These are phyloP conservation scores for Pseudogymnoascus sp. DNA, from an alignment of 2,329 filamentous ascomycete genomes.

Conservation along the genomic window DNA sequence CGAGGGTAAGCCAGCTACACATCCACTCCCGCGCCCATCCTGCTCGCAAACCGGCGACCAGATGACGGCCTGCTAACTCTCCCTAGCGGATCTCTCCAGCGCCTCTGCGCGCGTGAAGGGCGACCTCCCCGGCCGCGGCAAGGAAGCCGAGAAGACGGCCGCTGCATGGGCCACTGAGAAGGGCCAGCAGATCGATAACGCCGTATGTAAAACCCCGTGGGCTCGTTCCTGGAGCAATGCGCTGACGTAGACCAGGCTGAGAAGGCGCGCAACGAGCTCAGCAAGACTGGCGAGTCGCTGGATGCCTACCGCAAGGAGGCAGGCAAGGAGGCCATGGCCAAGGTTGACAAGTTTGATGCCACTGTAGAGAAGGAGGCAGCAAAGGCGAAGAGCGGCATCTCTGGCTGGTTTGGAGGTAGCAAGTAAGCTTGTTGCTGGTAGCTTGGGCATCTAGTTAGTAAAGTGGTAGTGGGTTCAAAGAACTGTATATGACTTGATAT, in stretches of 20 bases:
- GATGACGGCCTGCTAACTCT: background rate
- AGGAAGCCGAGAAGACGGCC: slow-evolving; percentile 56
- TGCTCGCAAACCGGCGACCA: background rate
- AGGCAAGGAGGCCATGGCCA: slow-evolving; percentile 57
- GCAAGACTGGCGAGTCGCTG: slow-evolving; percentile 52
- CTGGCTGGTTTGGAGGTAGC: slow-evolving; percentile 71
- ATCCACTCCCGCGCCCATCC: background rate
- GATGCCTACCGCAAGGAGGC: slow-evolving; percentile 54
- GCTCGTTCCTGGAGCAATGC: background rate
- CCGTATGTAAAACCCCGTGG: slow-evolving; percentile 44
- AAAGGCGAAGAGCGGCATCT: slow-evolving; percentile 77
- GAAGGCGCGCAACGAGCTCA: slow-evolving; percentile 55
- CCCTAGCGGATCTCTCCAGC: slow-evolving; percentile 67
- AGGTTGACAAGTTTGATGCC: slow-evolving; percentile 75
- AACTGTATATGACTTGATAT: background rate
- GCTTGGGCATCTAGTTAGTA: too few relatives aligned
- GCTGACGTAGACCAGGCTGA: slow-evolving; percentile 37
- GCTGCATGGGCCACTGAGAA: slow-evolving; percentile 53
- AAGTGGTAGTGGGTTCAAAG: background rate
- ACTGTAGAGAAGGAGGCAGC: slow-evolving; percentile 69
- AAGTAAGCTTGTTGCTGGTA: background rate
- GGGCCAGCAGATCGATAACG: slow-evolving; percentile 59
- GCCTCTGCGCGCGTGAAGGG: slow-evolving; percentile 58
- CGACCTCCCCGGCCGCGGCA: slow-evolving; percentile 54
- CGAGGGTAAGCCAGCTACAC: slow-evolving; percentile 54